Evolutionary conservation across 1,139 yeast species (phyloP), one percentile per base, ranked within the genome.

Genomic region (Nakaseomyces delphensis): DNA sequence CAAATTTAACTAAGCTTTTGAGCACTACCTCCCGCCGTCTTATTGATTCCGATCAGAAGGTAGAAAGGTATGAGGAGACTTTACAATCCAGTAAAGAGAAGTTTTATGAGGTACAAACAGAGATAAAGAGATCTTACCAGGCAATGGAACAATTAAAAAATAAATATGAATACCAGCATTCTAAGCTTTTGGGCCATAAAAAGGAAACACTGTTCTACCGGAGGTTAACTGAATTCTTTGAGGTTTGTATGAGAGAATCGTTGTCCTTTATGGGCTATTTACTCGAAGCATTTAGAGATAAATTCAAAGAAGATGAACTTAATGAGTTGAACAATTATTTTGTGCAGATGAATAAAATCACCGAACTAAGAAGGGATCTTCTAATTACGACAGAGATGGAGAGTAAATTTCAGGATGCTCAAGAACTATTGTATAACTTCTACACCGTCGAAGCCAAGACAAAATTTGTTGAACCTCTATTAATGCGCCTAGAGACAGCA

Each of bases 21-120:
- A 18, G 19, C 21, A 6, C 10, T 14, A 10, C 9, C 14, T 24
- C 19, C 3, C 27, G 27, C n/a, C 13, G 15, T 11, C 24, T 24
- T 3, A 20, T 16, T 6, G 38, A 35, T n/a, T 38, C 40, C 13
- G 47, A 42, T 18, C 47, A 47, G 3, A 38, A 31, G 14, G 41
- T 32, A 13, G 39, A 43, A 3, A 39, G 41, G 35, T 31, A 39
- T 8, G 46, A 47, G 14, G 52, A 48, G 19, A 28, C 44, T 28
- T 43, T 43, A 23, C 42, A 47, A 30, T 46, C 49, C n/a, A 46
- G 47, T 35, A 48, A 49, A 25, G 43, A 41, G 24, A 47, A 49
- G 16, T 48, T 47, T 29, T 43, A 45, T n/a, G 39, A 33, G 15
- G 32, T 32, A 33, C 14, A 37, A 23, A 6, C 36, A 39, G 23